A percentile compares a stretch with the other conserved stretches of the same genome.
phyloP scores from a whole-genome alignment of 2,329 filamentous ascomycete species.

The Stagonosporopsis chrysanthemi region DNA sequence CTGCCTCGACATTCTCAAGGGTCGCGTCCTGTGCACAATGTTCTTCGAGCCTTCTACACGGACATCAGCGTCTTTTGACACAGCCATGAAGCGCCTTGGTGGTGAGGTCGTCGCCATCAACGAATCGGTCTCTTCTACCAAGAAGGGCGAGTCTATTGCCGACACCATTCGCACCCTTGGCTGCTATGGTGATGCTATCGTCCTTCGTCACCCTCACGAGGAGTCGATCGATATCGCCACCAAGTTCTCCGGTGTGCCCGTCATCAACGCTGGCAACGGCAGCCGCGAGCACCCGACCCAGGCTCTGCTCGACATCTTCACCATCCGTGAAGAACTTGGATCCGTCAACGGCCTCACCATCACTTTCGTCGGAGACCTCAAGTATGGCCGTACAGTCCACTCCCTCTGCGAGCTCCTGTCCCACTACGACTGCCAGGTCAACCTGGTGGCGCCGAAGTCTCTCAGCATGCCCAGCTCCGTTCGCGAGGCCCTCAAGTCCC shows the following conservation, averaged over 20 bases:
- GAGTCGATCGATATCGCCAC: constrained; percentile 80
- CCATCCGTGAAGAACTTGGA: constrained; percentile 95
- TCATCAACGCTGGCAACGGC: constrained; percentile 97
- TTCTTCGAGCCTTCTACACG: constrained; percentile 98
- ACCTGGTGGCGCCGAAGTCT: constrained; percentile 84
- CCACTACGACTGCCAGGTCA: constrained; percentile 93
- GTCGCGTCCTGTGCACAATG: constrained; percentile 85
- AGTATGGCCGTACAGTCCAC: constrained; percentile 93
- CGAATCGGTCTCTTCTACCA: constrained; percentile 83
- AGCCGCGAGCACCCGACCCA: constrained; percentile 96
- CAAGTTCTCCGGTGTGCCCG: constrained; percentile 86
- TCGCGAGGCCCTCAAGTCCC: constrained; percentile 72
- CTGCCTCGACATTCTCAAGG: constrained; percentile 84
- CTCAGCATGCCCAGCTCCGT: constrained; percentile 80
- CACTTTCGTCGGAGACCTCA: constrained; percentile 92
- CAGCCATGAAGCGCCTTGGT: constrained; percentile 97
- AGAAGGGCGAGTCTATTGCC: constrained; percentile 93
- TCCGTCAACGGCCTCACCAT: constrained; percentile 95
- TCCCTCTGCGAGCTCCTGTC: constrained; percentile 91
- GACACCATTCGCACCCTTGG: constrained; percentile 93
- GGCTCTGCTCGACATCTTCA: constrained; percentile 96
- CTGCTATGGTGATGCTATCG: constrained; percentile 93
- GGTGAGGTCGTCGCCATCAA: constrained; percentile 84
- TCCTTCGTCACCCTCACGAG: constrained; percentile 92
- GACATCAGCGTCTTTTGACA: constrained; percentile 94